Conservation (phyloP, 371 early-diverging fungal species). For the Mucor mucedo region DNA sequence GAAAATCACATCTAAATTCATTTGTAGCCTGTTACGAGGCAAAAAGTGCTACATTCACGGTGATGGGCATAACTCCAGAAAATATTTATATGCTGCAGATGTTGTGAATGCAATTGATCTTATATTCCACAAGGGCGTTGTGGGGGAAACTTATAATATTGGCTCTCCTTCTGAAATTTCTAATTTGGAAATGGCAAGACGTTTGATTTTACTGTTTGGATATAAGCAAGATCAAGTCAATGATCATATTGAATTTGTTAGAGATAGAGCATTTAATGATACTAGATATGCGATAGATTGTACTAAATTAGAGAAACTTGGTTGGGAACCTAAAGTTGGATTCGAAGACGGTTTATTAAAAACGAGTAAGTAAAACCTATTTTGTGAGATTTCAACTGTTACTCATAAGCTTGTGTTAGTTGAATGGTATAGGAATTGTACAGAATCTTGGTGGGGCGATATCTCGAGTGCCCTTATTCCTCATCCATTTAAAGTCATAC, state of each 20-base stretch:
- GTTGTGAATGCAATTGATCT: slow-evolving; percentile 76
- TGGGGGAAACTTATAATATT: slow-evolving; percentile 87
- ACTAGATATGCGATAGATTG: slow-evolving; percentile 80
- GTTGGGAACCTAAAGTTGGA: slow-evolving; percentile 72
- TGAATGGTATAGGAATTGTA: slow-evolving; percentile 66
- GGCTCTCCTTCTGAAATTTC: slow-evolving; percentile 79
- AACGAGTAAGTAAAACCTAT: slow-evolving; percentile 62
- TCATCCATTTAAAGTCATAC: slow-evolving; percentile 60
- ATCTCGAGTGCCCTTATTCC: slow-evolving; percentile 55
- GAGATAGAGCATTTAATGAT: slow-evolving; percentile 86
- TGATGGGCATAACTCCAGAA: slow-evolving; percentile 77
- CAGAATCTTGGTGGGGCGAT: slow-evolving; percentile 70
- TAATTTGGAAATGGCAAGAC: slow-evolving; percentile 72
- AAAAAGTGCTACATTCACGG: slow-evolving; percentile 82
- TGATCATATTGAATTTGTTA: slow-evolving; percentile 69
- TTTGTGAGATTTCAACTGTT: too few species aligned
- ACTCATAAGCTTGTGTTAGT: slow-evolving; percentile 23
- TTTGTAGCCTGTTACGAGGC: slow-evolving; percentile 69
- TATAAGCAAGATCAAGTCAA: slow-evolving; percentile 35
- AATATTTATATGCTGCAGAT: slow-evolving; percentile 82
- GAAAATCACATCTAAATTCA: slow-evolving; percentile 88
- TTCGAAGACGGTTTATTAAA: slow-evolving; percentile 74
- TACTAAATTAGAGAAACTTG: slow-evolving; percentile 66
- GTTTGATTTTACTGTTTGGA: slow-evolving; percentile 64
- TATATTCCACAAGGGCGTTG: slow-evolving; percentile 68